Conservation (phyloP, 108 stramenopile genomes). For the Pelagomonas calceolata region DNA sequence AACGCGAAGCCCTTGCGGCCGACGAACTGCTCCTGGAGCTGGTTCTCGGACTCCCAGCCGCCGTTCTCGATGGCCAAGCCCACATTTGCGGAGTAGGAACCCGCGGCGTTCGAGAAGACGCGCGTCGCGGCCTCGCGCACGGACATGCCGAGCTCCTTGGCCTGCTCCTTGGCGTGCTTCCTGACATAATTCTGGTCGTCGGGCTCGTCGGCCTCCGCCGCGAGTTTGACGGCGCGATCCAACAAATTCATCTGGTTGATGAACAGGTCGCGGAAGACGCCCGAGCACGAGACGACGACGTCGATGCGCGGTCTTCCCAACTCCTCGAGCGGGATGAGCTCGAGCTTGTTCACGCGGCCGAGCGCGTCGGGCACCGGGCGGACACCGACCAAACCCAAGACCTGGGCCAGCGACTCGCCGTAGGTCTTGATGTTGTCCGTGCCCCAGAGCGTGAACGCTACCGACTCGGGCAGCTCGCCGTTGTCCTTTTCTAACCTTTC, state of each 20-base stretch:
- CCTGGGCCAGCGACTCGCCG: constrained; percentile 86
- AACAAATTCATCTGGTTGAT: constrained; percentile 98
- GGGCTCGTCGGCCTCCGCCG: constrained; percentile 89
- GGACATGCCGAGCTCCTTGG: constrained; percentile 71
- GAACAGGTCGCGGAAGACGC: constrained; percentile 95
- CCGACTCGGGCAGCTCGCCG: constrained; percentile 76
- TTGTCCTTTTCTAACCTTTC: constrained; percentile 78
- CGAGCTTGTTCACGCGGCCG: constrained; percentile 94
- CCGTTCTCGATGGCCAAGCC: constrained; percentile 95
- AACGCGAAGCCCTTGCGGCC: constrained; percentile 89
- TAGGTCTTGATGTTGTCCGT: constrained; percentile 98
- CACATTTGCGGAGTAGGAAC: constrained; percentile 91
- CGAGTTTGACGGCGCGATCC: constrained; percentile 94
- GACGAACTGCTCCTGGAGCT: constrained; percentile 87
- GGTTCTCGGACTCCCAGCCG: constrained; percentile 84
- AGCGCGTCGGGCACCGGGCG: constrained; percentile 81
- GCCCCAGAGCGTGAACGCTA: constrained; percentile 93
- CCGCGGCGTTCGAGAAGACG: constrained; percentile 93
- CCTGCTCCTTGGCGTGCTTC: constrained; percentile 81
- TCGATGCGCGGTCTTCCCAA: constrained; percentile 88
- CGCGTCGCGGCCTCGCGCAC: constrained; percentile 81
- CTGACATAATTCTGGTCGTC: constrained; percentile 81
- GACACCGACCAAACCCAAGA: constrained; percentile 81
- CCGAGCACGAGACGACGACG: constrained; percentile 91
- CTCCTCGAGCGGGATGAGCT: constrained; percentile 88